These are phyloP conservation scores for Plenodomus lindquistii DNA, from an alignment of 2,329 filamentous ascomycete species.

Conservation along the genomic window DNA sequence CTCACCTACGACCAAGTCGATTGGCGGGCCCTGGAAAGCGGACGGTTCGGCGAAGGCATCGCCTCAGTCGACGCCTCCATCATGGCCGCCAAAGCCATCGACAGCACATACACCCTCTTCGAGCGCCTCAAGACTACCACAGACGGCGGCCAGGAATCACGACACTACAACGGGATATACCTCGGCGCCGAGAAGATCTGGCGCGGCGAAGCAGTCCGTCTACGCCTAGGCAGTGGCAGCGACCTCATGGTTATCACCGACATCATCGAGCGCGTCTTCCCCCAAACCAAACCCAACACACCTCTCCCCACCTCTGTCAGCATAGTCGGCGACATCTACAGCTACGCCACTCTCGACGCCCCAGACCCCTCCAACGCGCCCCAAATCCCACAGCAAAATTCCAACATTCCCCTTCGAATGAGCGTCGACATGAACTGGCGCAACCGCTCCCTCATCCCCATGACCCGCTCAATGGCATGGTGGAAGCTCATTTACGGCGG, in stretches of 20 bases:
- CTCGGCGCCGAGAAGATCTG: slow-evolving; percentile 64
- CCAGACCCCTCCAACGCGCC: slow-evolving; percentile 35
- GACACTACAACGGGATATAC: slow-evolving; percentile 58
- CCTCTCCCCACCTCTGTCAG: slow-evolving; percentile 24
- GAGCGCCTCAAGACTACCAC: slow-evolving; percentile 48
- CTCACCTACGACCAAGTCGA: slow-evolving; percentile 55
- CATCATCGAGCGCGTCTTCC: slow-evolving; percentile 47
- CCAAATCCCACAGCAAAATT: slow-evolving; percentile 44
- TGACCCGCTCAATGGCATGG: slow-evolving; percentile 42
- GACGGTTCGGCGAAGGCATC: slow-evolving; percentile 54
- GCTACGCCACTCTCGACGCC: slow-evolving; percentile 45
- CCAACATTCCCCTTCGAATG: slow-evolving; percentile 55
- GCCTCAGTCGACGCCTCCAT: slow-evolving; percentile 62
- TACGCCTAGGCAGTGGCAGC: slow-evolving; percentile 50
- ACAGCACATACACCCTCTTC: slow-evolving; percentile 59
- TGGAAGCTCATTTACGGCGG: slow-evolving; percentile 49
- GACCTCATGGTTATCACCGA: slow-evolving; percentile 55
- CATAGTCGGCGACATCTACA: slow-evolving; percentile 57
- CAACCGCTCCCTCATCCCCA: slow-evolving; percentile 49
- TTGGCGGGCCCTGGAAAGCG: slow-evolving; percentile 52
- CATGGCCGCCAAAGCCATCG: slow-evolving; percentile 59
- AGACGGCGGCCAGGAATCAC: slow-evolving; percentile 46
- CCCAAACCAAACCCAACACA: slow-evolving; percentile 11
- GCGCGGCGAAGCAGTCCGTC: slow-evolving; percentile 61
- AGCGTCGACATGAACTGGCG: slow-evolving; percentile 56